phyloP scores from a whole-genome alignment of 2,329 filamentous ascomycete species.

The Chaetomiaceae sp. region DNA sequence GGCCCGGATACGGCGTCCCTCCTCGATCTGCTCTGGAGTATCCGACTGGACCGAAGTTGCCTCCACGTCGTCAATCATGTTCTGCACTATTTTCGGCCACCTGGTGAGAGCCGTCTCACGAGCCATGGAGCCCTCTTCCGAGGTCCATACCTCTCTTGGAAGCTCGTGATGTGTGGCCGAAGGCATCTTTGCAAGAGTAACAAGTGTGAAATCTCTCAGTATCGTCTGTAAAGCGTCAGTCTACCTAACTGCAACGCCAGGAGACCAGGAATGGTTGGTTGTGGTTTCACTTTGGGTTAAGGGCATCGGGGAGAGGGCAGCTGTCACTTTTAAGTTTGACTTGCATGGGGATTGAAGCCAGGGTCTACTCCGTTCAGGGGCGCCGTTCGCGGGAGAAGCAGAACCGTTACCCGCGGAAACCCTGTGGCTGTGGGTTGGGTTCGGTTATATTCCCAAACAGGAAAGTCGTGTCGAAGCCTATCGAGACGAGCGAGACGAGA shows the following conservation, averaged over 20 bases:
- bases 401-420: too few relatives aligned
- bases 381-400: too few relatives aligned
- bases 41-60: not conserved
- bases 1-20: slow-evolving; percentile 1
- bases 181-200: not conserved
- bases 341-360: not conserved
- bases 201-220: not conserved
- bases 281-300: too few relatives aligned
- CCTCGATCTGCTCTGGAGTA: not conserved
- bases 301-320: too few relatives aligned
- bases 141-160: slow-evolving; percentile 1
- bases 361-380: too few relatives aligned
- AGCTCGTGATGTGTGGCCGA: not conserved
- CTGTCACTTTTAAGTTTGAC: too few relatives aligned
- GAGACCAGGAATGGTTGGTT: too few relatives aligned
- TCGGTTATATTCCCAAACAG: not conserved
- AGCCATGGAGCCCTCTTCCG: not conserved
- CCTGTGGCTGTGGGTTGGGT: too few relatives aligned
- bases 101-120: not conserved
- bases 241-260: too few relatives aligned
- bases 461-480: not conserved
- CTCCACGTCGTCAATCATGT: slow-evolving; percentile 1
- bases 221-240: too few relatives aligned
- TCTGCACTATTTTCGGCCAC: slow-evolving; percentile 3
- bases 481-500: not conserved